Percentiles rank a stretch among this genome's conserved stretches.
Evolutionary conservation across 2,329 filamentous ascomycete genomes (phyloP).

Genomic region (Fusarium irregulare): DNA sequence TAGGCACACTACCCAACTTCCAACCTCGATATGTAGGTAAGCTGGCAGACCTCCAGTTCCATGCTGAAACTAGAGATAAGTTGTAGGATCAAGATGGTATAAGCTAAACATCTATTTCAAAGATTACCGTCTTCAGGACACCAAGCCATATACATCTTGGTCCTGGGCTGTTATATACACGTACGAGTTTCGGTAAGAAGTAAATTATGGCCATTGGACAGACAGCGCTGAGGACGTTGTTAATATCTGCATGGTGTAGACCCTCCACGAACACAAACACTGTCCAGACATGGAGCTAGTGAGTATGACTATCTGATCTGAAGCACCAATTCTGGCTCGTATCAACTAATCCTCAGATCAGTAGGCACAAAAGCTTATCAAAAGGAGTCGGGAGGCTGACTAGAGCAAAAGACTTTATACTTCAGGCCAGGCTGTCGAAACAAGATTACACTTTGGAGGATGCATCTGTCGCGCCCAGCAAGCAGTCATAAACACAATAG

Average conservation of each 20-base stretch:
- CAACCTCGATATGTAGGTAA: not conserved
- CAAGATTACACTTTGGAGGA: not conserved
- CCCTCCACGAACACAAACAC: not conserved
- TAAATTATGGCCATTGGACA: not conserved
- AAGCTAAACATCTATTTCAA: not conserved
- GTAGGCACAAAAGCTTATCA: not conserved
- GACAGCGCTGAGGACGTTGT: not conserved
- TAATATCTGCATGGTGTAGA: not conserved
- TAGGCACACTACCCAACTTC: too few species aligned
- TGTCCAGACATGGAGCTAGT: not conserved
- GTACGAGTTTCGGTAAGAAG: not conserved
- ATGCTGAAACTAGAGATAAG: not conserved
- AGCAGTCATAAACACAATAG: not conserved
- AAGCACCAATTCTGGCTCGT: not conserved
- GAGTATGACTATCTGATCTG: not conserved
- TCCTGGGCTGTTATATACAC: not conserved
- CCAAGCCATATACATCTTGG: not conserved
- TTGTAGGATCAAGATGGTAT: not conserved
- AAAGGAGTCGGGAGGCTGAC: not conserved
- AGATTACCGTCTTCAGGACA: not conserved
- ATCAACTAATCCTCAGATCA: not conserved
- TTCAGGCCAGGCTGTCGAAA: not conserved
- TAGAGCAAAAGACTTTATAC: not conserved
- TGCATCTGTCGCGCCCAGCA: not conserved
- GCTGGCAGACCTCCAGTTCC: not conserved